phyloP scores from a whole-genome alignment of 1,284 basidiomycete genomes.

The Phenoliferia sp. region DNA sequence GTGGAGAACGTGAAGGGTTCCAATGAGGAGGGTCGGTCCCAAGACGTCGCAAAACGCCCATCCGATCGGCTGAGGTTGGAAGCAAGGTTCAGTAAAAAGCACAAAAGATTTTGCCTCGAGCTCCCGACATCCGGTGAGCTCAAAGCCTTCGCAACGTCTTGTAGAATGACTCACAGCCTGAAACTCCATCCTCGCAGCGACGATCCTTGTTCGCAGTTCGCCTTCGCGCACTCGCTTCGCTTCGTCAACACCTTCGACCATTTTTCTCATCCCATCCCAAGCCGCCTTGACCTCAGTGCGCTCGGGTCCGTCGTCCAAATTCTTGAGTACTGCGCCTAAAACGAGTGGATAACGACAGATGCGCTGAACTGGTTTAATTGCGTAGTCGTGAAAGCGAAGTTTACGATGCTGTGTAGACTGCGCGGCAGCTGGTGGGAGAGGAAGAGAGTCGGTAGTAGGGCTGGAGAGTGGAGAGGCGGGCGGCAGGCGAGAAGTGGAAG shows the following conservation, averaged over 20 bases:
- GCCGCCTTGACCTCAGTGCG: slow-evolving; percentile 3
- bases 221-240: slow-evolving; percentile 32
- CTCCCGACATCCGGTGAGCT: background rate
- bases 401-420: slow-evolving; percentile 6
- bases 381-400: slow-evolving; percentile 36
- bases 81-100: too few species aligned
- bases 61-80: slow-evolving; percentile 16
- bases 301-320: slow-evolving; percentile 11
- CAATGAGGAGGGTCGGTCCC: slow-evolving; percentile 34
- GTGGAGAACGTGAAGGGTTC: slow-evolving; percentile 30
- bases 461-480: slow-evolving; percentile 3
- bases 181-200: slow-evolving; percentile 35
- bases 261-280: slow-evolving; percentile 8
- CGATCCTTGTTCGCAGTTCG: slow-evolving; percentile 30
- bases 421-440: slow-evolving; percentile 3
- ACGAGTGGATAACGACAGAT: slow-evolving; percentile 39
- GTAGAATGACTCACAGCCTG: slow-evolving; percentile 16
- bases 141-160: too few species aligned
- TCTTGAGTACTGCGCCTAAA: slow-evolving; percentile 33
- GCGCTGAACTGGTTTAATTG: slow-evolving; percentile 39
- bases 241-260: slow-evolving; percentile 27
- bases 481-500: background rate
- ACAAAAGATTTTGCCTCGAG: too few species aligned
- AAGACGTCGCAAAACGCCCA: slow-evolving; percentile 28
- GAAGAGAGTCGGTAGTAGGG: slow-evolving; percentile 9